phyloP scores from a whole-genome alignment of 2,329 filamentous ascomycete species.

The Botrytis squamosa region DNA sequence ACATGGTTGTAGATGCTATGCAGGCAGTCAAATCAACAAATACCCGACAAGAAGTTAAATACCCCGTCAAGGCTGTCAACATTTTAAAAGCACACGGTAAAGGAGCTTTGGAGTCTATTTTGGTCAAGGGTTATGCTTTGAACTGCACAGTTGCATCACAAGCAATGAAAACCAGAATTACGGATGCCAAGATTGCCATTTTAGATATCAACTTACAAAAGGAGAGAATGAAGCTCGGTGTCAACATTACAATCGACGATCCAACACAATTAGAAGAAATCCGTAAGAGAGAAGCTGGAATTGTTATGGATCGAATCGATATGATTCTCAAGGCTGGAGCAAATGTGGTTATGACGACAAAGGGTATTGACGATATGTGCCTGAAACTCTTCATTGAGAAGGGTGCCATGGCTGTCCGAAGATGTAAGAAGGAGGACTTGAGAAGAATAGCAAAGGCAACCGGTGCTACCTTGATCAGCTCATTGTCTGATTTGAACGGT shows the following conservation, averaged over 20 bases:
- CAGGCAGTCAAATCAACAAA: slow-evolving; percentile 91
- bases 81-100: slow-evolving; percentile 98
- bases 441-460: slow-evolving; percentile 94
- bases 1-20: slow-evolving; percentile 97
- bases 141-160: slow-evolving; percentile 99
- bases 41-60: slow-evolving; percentile 87
- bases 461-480: slow-evolving; percentile 88
- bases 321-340: slow-evolving; percentile 97
- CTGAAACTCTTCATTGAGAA: slow-evolving; percentile 93
- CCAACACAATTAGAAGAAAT: slow-evolving; percentile 98
- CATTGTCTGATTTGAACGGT: slow-evolving; percentile 92
- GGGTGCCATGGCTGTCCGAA: slow-evolving; percentile 90
- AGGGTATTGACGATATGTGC: slow-evolving; percentile 95
- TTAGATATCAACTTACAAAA: slow-evolving; percentile 99
- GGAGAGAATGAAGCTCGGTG: slow-evolving; percentile 98
- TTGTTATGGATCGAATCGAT: slow-evolving; percentile 90
- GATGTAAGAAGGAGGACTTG: slow-evolving; percentile 98
- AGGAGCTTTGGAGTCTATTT: slow-evolving; percentile 79
- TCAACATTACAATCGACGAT: slow-evolving; percentile 97
- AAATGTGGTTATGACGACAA: slow-evolving; percentile 94
- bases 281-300: slow-evolving; percentile 84
- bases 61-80: slow-evolving; percentile 98
- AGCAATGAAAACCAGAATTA: slow-evolving; percentile 91
- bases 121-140: slow-evolving; percentile 94
- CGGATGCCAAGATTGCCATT: slow-evolving; percentile 93